Conservation (phyloP, 352 stramenopile species). For the Globisporangium uncinulatum region DNA sequence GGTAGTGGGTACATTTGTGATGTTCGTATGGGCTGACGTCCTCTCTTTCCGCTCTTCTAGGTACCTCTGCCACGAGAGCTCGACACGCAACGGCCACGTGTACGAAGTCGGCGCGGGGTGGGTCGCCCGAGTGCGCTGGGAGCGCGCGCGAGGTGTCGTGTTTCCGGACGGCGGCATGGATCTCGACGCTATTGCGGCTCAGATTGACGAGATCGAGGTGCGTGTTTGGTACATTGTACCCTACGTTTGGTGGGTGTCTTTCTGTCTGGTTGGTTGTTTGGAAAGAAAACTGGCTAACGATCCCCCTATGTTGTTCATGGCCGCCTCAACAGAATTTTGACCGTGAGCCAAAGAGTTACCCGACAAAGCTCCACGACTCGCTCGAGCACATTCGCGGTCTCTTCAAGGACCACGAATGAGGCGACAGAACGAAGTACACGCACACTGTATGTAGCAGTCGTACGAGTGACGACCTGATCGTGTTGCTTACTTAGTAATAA, state of each 20-base stretch:
- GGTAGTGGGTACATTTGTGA: no score
- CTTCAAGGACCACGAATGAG: slow-evolving; percentile 18
- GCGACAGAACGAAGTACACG: no score
- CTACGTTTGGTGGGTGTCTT: not conserved
- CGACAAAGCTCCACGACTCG: slow-evolving; percentile 57
- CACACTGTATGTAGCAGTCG: not conserved
- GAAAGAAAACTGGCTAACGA: no score
- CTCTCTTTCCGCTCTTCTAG: slow-evolving; percentile 10
- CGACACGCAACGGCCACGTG: slow-evolving; percentile 58
- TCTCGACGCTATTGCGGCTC: slow-evolving; percentile 37
- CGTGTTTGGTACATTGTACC: not conserved
- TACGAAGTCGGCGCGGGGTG: slow-evolving; percentile 83
- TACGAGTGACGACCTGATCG: not conserved
- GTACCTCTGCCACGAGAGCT: slow-evolving; percentile 82
- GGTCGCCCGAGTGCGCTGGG: slow-evolving; percentile 73
- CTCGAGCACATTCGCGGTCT: slow-evolving; percentile 34
- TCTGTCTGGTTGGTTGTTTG: no score
- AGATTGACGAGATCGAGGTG: slow-evolving; percentile 62
- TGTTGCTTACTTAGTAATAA: slow-evolving; percentile 4
- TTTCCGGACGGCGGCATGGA: slow-evolving; percentile 43
- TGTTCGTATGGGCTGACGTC: not conserved
- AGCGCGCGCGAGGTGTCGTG: slow-evolving; percentile 54
- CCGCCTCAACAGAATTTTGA: slow-evolving; percentile 48
- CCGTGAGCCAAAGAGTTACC: slow-evolving; percentile 42
- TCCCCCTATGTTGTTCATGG: no score